phyloP scores from a whole-genome alignment of 306 rosid genomes.

The Vigna nakashimae region DNA sequence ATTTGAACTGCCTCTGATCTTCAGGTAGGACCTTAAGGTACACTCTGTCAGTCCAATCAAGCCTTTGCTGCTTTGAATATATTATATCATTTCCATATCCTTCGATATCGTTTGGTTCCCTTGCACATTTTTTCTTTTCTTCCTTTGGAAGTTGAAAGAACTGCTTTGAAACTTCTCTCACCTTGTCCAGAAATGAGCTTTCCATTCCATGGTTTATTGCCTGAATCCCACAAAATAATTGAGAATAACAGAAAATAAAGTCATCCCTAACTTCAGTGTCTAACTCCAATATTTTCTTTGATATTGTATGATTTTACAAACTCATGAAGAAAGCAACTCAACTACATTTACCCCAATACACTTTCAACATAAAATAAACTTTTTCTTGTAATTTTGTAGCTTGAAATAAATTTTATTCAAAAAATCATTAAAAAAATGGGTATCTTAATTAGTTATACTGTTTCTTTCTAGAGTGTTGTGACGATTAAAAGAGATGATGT shows the following conservation, averaged over 20 bases:
- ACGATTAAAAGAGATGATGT: too few species aligned
- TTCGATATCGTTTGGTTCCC: constrained; percentile 47
- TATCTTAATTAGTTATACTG: too few species aligned
- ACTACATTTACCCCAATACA: neutral
- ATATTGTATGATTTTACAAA: neutral
- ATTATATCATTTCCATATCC: constrained; percentile 68
- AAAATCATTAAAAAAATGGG: too few species aligned
- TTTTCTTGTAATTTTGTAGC: too few species aligned
- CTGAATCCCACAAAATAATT: constrained; percentile 38
- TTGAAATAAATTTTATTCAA: too few species aligned
- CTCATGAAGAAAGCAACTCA: neutral
- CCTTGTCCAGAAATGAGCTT: constrained; percentile 44
- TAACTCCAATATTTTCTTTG: neutral
- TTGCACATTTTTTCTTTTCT: constrained; percentile 56
- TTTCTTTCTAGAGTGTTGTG: too few species aligned
- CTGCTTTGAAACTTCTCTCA: constrained; percentile 46
- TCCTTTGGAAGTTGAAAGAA: constrained; percentile 58
- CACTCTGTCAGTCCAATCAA: constrained; percentile 80
- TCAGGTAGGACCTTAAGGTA: constrained; percentile 60
- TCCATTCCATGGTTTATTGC: constrained; percentile 57
- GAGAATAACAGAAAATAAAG: neutral
- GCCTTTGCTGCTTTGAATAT: constrained; percentile 54
- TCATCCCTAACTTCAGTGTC: neutral
- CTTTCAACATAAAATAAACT: too few species aligned
- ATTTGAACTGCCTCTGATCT: constrained; percentile 54